These are phyloP conservation scores for Turritis glabra DNA, from an alignment of 345 rosid genomes.

Conservation along the genomic window DNA sequence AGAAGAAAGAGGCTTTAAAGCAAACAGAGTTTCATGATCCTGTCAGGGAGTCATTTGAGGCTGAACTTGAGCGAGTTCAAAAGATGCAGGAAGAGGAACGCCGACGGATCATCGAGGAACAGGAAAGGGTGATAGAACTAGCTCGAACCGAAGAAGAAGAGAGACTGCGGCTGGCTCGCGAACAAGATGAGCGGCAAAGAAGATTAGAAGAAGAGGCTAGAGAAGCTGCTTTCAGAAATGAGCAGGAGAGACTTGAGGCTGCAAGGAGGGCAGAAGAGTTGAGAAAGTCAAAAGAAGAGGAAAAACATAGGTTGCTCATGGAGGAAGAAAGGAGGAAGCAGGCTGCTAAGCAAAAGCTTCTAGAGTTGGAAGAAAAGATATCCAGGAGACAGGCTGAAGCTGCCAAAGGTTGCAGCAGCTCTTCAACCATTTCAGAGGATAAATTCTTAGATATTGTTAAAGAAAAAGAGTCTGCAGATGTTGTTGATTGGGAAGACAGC, in stretches of 20 bases:
- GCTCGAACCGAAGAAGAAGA: slow-evolving; percentile 92
- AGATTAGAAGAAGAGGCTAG: slow-evolving; percentile 85
- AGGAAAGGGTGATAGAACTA: slow-evolving; percentile 79
- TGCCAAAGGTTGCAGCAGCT: slow-evolving; percentile 44
- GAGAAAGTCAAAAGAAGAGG: slow-evolving; percentile 92
- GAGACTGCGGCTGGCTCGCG: slow-evolving; percentile 69
- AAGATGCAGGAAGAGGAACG: slow-evolving; percentile 95
- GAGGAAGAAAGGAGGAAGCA: slow-evolving; percentile 98
- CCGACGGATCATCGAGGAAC: slow-evolving; percentile 69
- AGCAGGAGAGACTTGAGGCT: slow-evolving; percentile 79
- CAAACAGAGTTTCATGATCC: slow-evolving; percentile 90
- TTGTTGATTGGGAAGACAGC: slow-evolving; percentile 86
- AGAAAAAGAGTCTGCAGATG: slow-evolving; percentile 57
- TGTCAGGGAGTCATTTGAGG: slow-evolving; percentile 95
- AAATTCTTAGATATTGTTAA: slow-evolving; percentile 43
- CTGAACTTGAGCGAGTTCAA: slow-evolving; percentile 97
- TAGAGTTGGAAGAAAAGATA: slow-evolving; percentile 91
- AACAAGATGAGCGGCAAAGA: slow-evolving; percentile 73
- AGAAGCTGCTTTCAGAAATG: slow-evolving; percentile 88
- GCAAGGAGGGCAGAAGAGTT: slow-evolving; percentile 76
- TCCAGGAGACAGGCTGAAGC: slow-evolving; percentile 82
- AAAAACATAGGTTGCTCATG: slow-evolving; percentile 65
- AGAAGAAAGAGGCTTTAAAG: slow-evolving; percentile 74
- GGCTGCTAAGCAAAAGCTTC: slow-evolving; percentile 92
- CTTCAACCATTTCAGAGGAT: slow-evolving; percentile 56